A percentile compares a stretch with the other conserved stretches of the same genome.
Evolutionary conservation across 106 monocot species (phyloP).

Genomic region (Alisma plantagoaquatica): DNA sequence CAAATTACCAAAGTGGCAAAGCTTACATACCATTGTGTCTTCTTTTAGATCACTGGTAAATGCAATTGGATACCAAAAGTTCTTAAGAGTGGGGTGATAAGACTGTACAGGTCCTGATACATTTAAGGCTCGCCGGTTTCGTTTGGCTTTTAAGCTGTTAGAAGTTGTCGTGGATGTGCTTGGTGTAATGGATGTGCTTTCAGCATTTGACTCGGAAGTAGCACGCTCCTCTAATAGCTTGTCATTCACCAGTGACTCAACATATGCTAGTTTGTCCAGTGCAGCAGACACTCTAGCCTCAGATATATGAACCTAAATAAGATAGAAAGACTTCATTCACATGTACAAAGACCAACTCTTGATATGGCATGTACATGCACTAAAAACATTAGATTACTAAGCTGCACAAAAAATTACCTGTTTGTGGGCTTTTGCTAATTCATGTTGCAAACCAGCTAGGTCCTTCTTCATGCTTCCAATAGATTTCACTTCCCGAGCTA

Average conservation of each 20-base stretch:
- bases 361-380: too few species aligned
- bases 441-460: constrained; percentile 73
- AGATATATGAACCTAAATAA: constrained; percentile 92
- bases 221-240: constrained; percentile 43
- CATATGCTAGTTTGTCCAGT: constrained; percentile 69
- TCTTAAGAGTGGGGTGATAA: constrained; percentile 61
- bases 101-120: constrained; percentile 73
- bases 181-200: constrained; percentile 16
- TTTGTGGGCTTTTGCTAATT: constrained; percentile 59
- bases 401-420: too few species aligned
- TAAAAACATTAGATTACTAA: too few species aligned
- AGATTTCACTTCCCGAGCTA: constrained; percentile 85
- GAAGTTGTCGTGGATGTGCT: constrained; percentile 42
- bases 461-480: constrained; percentile 91
- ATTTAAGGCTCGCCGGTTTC: constrained; percentile 41
- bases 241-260: constrained; percentile 73
- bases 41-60: constrained; percentile 70
- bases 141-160: constrained; percentile 13
- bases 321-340: too few species aligned
- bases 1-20: too few species aligned
- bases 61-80: constrained; percentile 88
- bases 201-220: constrained; percentile 34
- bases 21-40: constrained; percentile 46
- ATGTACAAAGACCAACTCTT: too few species aligned
- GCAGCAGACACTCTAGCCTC: constrained; percentile 76